Conservation (phyloP, 257 asterid species). For the Coffea canephora region DNA sequence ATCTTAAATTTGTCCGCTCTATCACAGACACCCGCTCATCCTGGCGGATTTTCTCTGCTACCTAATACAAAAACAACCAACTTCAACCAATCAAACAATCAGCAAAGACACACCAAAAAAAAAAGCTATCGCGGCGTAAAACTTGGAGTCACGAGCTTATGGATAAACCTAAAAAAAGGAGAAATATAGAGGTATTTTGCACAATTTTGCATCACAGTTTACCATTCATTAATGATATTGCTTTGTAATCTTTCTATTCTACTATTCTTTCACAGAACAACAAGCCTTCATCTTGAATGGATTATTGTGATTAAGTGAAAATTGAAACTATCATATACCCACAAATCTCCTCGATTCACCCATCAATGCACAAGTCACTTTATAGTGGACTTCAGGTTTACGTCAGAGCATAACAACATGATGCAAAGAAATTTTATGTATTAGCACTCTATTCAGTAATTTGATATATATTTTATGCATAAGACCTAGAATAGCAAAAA, state of each 20-base stretch:
- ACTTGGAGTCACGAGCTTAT: neutral
- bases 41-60: constrained; percentile 86
- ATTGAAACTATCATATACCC: neutral
- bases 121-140: neutral
- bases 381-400: neutral
- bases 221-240: too few species aligned
- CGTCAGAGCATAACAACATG: neutral
- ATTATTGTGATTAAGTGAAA: neutral
- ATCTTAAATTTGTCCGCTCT: constrained; percentile 90
- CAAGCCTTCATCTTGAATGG: neutral
- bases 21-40: constrained; percentile 71
- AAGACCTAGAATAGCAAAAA: neutral
- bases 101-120: neutral
- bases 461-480: neutral
- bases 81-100: constrained; percentile 19
- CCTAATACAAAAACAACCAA: constrained; percentile 42
- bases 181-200: neutral
- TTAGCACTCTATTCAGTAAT: neutral
- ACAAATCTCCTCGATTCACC: neutral
- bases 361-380: too few species aligned
- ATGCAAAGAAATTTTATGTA: neutral
- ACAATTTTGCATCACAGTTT: neutral
- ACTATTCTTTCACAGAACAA: too few species aligned
- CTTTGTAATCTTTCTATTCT: too few species aligned
- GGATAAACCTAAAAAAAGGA: neutral